Base-by-base conservation (phyloP, 768 basidiomycete species). In the Leccinum obscurum region DNA sequence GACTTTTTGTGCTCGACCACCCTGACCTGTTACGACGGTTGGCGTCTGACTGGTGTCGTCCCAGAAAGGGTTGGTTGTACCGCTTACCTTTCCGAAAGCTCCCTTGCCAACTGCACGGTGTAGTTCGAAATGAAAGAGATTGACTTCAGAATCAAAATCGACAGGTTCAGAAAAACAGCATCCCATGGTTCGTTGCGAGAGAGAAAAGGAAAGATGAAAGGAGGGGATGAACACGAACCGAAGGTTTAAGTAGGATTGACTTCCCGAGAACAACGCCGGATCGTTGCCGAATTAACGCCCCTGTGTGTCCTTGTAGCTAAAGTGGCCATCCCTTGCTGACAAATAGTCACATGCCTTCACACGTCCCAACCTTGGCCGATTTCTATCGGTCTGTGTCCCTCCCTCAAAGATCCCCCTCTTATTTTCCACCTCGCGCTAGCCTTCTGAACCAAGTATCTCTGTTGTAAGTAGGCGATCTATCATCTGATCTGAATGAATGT, bases 1-100 rank as follows among this genome's bases (percentile, higher is more conserved):
- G 92, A 85, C 70, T 88, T 87, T 74, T 96, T 97, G 79, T 97
- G 95, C 74, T 98, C 94, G 62, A 98, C 93, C 51, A 98, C 95
- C 70, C 95, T 87, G 73, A 98, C 95, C 94, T 96, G 55, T 55
- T 34, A 30, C 39, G 50, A 50, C 54, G 59, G 50, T 4, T 32
- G 26, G 14, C 13, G 22, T 50, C 28, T 22, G 26, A 32, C 22
- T 4, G 41, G 30, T 14, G 58, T 56, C 55, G 61, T 35, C 35
- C 55, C 55, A 57, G 54, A 22, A 55, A 34, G 28, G 44, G 30
- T 8, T 8, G 28, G 7, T 30, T 30, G 28, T 8, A 34, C 32
- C 52, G 73, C 61, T 49, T 57, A 95, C 95, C 87, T 98, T 98
- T 74, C 96, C 96, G 79, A 98, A 99, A 26, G 96, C 94, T 50